Percentiles rank a stretch among this genome's conserved stretches.
Conservation (phyloP, 148 eudicot genomes). For the Nyssa sinensis region DNA sequence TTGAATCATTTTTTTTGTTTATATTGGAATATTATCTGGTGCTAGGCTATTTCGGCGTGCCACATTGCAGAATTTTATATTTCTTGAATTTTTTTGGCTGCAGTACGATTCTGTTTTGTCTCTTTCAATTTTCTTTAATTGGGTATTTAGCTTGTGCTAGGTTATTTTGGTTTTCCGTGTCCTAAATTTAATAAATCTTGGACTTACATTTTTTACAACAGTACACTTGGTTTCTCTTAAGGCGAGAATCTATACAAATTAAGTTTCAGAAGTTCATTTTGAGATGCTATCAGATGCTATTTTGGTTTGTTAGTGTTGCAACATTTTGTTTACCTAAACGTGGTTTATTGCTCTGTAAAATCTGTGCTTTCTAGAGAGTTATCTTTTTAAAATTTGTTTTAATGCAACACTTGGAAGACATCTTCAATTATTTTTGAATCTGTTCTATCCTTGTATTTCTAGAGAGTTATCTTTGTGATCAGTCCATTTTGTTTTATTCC, state of each 20-base stretch:
- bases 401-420: too few relatives aligned
- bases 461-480: background rate
- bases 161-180: background rate
- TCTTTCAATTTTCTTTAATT: too few relatives aligned
- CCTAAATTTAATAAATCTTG: too few relatives aligned
- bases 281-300: background rate
- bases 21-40: too few relatives aligned
- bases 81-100: too few relatives aligned
- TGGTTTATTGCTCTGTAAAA: background rate
- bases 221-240: background rate
- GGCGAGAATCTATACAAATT: background rate
- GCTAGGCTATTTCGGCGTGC: too few relatives aligned
- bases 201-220: too few relatives aligned
- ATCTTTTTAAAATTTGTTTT: too few relatives aligned
- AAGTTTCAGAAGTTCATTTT: too few relatives aligned
- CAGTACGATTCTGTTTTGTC: background rate
- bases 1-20: too few relatives aligned
- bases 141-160: background rate
- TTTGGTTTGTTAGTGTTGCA: background rate
- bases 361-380: too few relatives aligned
- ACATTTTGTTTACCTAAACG: background rate
- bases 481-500: too few relatives aligned
- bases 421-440: background rate
- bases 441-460: background rate
- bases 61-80: background rate